A percentile compares a stretch with the other conserved stretches of the same genome.
Evolutionary conservation across 148 eudicot genomes (phyloP).

Genomic region (Rhododendron molle): DNA sequence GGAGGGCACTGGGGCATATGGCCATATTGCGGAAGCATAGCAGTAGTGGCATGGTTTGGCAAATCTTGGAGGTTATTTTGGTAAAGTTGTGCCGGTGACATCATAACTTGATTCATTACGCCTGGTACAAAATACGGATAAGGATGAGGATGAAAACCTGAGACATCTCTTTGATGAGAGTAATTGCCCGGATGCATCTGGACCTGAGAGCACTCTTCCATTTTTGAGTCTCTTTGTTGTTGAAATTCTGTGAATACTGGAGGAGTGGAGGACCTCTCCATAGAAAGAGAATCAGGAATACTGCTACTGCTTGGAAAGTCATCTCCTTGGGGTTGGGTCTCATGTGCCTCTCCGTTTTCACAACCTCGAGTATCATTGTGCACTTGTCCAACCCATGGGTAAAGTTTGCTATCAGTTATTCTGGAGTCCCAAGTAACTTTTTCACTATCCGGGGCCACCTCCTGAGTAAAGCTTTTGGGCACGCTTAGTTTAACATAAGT

Average conservation of each 20-base stretch:
- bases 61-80: slow-evolving; percentile 34
- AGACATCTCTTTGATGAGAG: slow-evolving; percentile 33
- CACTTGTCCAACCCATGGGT: slow-evolving; percentile 23
- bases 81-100: slow-evolving; percentile 45
- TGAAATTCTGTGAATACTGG: slow-evolving; percentile 38
- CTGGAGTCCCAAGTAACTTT: slow-evolving; percentile 27
- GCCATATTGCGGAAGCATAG: slow-evolving; percentile 50
- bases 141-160: slow-evolving; percentile 41
- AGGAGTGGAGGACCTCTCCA: slow-evolving; percentile 69
- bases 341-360: slow-evolving; percentile 30
- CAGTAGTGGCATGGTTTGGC: slow-evolving; percentile 33
- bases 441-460: slow-evolving; percentile 27
- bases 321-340: slow-evolving; percentile 44
- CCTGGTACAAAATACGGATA: slow-evolving; percentile 76
- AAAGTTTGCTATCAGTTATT: slow-evolving; percentile 28
- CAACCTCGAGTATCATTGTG: slow-evolving; percentile 21
- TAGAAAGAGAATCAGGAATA: slow-evolving; percentile 56
- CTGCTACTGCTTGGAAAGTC: slow-evolving; percentile 59
- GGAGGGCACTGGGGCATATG: slow-evolving; percentile 56
- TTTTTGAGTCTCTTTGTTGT: slow-evolving; percentile 38
- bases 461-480: slow-evolving; percentile 36
- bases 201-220: slow-evolving; percentile 47
- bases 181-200: slow-evolving; percentile 44
- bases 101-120: slow-evolving; percentile 65
- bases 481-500: slow-evolving; percentile 72